Conservation (phyloP, 139 green algal genomes). For the Mychonastes homosphaera region DNA sequence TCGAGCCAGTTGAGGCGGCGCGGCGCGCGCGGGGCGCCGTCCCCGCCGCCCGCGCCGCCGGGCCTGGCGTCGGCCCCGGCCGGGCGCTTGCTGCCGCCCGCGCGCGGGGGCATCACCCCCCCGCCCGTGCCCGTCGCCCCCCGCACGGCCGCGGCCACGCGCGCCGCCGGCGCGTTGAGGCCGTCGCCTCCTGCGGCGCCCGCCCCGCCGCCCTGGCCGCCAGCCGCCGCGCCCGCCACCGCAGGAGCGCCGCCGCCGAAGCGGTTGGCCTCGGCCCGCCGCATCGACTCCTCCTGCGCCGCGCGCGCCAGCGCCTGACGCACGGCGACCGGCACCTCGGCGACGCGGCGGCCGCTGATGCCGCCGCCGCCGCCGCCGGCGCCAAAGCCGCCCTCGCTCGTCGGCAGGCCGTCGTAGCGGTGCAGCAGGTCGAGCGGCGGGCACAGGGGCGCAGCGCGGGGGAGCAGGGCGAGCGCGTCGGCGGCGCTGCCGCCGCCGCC, state of each 20-base stretch:
- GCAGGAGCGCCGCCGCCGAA: conserved; percentile 16
- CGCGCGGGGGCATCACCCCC: too few species aligned
- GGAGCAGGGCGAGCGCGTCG: background rate
- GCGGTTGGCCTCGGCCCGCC: conserved; percentile 39
- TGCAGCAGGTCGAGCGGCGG: conserved; percentile 43
- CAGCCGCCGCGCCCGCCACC: background rate
- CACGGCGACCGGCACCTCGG: conserved; percentile 41
- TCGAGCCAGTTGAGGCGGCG: conserved; percentile 55
- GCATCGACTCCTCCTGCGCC: conserved; percentile 54
- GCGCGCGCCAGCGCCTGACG: conserved; percentile 65
- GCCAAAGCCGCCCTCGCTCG: background rate
- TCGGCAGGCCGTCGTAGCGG: conserved; percentile 16
- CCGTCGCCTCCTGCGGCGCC: background rate
- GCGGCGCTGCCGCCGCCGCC: background rate
- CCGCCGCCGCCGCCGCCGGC: conserved; percentile 2
- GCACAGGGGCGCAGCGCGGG: conserved; percentile 26
- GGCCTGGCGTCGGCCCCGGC: too few species aligned
- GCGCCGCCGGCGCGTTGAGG: background rate
- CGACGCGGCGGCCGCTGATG: too few species aligned
- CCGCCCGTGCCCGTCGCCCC: too few species aligned
- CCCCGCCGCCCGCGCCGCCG: too few species aligned
- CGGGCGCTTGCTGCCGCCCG: too few species aligned
- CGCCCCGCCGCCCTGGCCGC: background rate
- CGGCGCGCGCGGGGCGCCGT: too few species aligned
- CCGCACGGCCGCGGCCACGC: background rate